Evolutionary conservation across 139 green algal species (phyloP).

Genomic region (Deuterostichococcus epilithicus): DNA sequence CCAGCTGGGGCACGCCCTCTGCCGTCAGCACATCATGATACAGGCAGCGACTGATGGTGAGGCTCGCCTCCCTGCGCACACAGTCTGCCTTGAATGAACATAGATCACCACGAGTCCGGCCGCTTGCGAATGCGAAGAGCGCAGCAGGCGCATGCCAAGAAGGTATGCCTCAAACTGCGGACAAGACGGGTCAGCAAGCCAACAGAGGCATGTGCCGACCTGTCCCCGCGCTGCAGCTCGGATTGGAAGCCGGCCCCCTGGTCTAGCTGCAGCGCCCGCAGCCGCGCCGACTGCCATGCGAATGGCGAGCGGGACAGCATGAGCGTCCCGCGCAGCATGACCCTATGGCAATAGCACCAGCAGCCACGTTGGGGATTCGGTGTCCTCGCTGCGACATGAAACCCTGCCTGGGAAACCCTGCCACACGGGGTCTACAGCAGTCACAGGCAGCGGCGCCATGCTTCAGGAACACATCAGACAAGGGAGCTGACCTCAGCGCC

Average conservation of each 20-base stretch:
- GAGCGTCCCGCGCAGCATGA: not conserved
- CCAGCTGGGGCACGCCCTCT: slow-evolving; percentile 1
- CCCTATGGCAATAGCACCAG: not conserved
- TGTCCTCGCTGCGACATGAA: not conserved
- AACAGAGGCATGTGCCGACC: not conserved
- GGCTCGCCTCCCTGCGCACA: not conserved
- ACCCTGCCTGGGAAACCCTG: not conserved
- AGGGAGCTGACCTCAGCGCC: not conserved
- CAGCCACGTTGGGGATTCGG: no score
- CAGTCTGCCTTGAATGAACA: no score
- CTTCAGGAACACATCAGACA: not conserved
- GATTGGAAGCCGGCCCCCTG: not conserved
- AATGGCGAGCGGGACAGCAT: not conserved
- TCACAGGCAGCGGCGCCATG: not conserved
- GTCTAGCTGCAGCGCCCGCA: not conserved
- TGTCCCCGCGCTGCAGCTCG: not conserved
- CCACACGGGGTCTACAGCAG: not conserved
- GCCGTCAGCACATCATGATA: not conserved
- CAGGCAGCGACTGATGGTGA: not conserved
- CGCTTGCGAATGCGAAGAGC: no score
- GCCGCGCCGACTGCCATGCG: not conserved
- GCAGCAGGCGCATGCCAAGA: no score
- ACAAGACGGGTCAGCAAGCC: no score
- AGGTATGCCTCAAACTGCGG: no score
- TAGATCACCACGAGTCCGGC: no score